Evolutionary conservation across 148 eudicot species (phyloP), one percentile per base, ranked within the genome.

Genomic region (Cornus controversa): DNA sequence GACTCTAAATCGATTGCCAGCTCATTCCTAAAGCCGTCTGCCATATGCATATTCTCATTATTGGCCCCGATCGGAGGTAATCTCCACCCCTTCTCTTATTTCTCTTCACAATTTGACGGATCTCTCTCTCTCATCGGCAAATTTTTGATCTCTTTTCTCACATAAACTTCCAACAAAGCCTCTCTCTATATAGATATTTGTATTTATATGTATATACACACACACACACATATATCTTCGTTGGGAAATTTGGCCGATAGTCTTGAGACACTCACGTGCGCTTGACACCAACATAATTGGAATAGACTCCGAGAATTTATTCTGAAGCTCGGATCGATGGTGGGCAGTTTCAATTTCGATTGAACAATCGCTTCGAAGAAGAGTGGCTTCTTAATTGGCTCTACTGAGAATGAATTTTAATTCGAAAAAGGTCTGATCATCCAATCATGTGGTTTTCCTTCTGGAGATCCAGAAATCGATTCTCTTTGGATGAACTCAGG

Each of bases 361-460:
- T 10, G 28, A 69, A 40, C 67, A 60, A n/a, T n/a, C 47, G n/a
- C 28, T 20, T 7, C 23, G 14, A 8, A 25, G 68, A 67, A 57
- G 65, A 29, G 28, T 50, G 37, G 22, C 25, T 66, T 67, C 8
- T 25, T 29, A 28, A 53, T 50, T 79, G 69, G 70, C 53, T 57
- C 27, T 26, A 9, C 67, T 73, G 83, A 80, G 86, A 71, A 84
- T 85, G 90, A 27, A 3, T 25, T 82, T 82, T 68, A 77, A 58
- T 83, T 75, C 63, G 22, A 68, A 76, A 72, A 67, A 80, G 77
- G 68, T 75, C 71, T 83, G 83, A 81, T 75, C 62, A 80, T 81
- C 82, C 79, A 84, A 85, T 78, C 85, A 96, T 96, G 99, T 96
- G 99, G 99, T 82, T 89, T 81, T 81, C 98, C 80, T 96, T 96